Evolutionary conservation across 176 grass and related monocot species (phyloP).

Genomic region (Saccharum officinarum): DNA sequence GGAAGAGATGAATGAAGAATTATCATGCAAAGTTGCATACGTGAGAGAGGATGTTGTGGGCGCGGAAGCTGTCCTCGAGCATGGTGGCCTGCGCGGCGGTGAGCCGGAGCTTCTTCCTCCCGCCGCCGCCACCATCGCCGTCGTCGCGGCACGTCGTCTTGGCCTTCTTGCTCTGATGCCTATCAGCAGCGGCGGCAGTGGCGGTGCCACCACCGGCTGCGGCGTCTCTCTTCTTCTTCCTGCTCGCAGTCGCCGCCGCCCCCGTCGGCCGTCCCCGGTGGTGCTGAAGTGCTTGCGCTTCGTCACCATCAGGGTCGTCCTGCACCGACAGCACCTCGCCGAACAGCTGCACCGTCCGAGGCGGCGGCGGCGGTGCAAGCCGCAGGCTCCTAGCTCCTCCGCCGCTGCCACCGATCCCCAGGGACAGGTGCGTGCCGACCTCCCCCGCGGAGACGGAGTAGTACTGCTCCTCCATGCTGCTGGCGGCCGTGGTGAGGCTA

Average conservation of each 20-base stretch:
- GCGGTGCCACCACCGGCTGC: too few species aligned
- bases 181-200: too few species aligned
- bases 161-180: not conserved
- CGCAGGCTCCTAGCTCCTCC: not conserved
- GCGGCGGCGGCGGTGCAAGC: not conserved
- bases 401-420: too few species aligned
- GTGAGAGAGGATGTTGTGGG: constrained; percentile 49
- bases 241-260: too few species aligned
- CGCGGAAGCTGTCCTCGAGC: constrained; percentile 53
- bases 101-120: constrained; percentile 66
- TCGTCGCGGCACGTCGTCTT: not conserved
- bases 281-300: too few species aligned
- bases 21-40: not conserved
- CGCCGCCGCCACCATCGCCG: not conserved
- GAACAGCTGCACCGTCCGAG: constrained; percentile 15
- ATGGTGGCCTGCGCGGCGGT: constrained; percentile 37
- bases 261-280: not conserved
- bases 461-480: too few species aligned
- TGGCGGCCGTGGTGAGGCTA: too few species aligned
- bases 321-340: constrained; percentile 24
- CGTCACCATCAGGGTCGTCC: not conserved
- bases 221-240: not conserved
- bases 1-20: not conserved
- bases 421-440: too few species aligned
- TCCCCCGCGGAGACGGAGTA: too few species aligned